phyloP scores from a whole-genome alignment of 129 eudicot species.

The Artemisia tridentata region DNA sequence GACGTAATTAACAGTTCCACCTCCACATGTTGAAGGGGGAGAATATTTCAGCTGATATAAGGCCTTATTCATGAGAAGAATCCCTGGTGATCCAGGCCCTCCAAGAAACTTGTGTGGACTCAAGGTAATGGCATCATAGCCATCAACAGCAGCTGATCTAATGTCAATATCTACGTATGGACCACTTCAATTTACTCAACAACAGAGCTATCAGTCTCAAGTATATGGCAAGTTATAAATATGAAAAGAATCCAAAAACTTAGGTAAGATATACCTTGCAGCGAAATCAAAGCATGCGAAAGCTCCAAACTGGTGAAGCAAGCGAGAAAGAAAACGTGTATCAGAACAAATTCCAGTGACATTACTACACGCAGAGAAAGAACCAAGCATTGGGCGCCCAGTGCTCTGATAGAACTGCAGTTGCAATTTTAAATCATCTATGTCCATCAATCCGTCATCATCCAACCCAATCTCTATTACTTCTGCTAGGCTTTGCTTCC shows the following conservation, averaged over 20 bases:
- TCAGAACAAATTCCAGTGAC: constrained; percentile 62
- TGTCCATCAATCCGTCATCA: constrained; percentile 46
- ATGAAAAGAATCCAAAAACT: neutral
- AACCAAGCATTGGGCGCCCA: constrained; percentile 65
- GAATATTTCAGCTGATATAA: constrained; percentile 51
- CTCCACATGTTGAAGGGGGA: constrained; percentile 90
- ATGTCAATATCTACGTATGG: constrained; percentile 76
- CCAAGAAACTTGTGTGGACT: constrained; percentile 93
- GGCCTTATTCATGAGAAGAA: constrained; percentile 63
- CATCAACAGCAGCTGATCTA: constrained; percentile 72
- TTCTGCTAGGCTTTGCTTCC: constrained; percentile 81
- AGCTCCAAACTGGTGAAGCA: constrained; percentile 68
- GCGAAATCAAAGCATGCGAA: constrained; percentile 87
- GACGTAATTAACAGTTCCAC: constrained; percentile 78
- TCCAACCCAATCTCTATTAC: constrained; percentile 75
- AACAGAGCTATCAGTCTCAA: neutral
- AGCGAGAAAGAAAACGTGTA: constrained; percentile 48
- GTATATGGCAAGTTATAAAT: neutral
- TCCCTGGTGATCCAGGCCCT: constrained; percentile 91
- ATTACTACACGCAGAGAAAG: constrained; percentile 92
- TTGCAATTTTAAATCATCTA: constrained; percentile 39
- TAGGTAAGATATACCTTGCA: constrained; percentile 45
- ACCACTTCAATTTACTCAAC: constrained; percentile 40
- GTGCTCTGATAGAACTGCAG: constrained; percentile 31
- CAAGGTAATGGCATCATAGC: constrained; percentile 74